phyloP scores from a whole-genome alignment of 345 rosid genomes.

The Euphorbia tirucalli region DNA sequence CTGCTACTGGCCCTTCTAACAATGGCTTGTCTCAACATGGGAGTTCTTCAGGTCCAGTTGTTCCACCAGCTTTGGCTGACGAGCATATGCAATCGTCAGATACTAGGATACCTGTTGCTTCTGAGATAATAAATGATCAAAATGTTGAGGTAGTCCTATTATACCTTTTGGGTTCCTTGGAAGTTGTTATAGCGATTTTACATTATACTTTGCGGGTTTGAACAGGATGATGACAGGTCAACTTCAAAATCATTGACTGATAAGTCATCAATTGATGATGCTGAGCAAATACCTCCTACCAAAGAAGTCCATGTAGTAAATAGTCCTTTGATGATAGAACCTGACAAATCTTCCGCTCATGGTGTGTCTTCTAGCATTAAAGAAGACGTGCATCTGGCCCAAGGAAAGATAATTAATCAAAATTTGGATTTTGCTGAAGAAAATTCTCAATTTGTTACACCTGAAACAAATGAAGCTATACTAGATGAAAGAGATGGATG shows the following conservation, averaged over 20 bases:
- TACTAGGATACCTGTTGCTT: slow-evolving; percentile 23
- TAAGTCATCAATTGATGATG: slow-evolving; percentile 19
- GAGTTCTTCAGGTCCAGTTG: slow-evolving; percentile 44
- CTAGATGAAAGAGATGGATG: slow-evolving; percentile 26
- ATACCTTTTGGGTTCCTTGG: slow-evolving; percentile 7
- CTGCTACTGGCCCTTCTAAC: slow-evolving; percentile 40
- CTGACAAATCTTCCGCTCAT: slow-evolving; percentile 29
- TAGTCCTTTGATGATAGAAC: slow-evolving; percentile 24
- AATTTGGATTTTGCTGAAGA: slow-evolving; percentile 20
- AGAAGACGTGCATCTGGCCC: slow-evolving; percentile 23
- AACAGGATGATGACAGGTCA: slow-evolving; percentile 31
- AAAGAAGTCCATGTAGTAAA: slow-evolving; percentile 24
- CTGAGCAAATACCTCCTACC: slow-evolving; percentile 23
- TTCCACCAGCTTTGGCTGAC: slow-evolving; percentile 30
- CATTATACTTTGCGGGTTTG: background rate
- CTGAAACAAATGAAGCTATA: slow-evolving; percentile 23
- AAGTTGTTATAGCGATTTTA: slow-evolving; percentile 3
- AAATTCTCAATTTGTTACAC: slow-evolving; percentile 11
- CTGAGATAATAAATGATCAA: slow-evolving; percentile 35
- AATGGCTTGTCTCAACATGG: slow-evolving; percentile 34
- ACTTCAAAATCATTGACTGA: slow-evolving; percentile 29
- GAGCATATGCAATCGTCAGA: slow-evolving; percentile 35
- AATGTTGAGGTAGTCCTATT: slow-evolving; percentile 35
- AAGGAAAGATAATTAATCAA: slow-evolving; percentile 21
- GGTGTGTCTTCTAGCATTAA: slow-evolving; percentile 15